Percentiles rank a stretch among this genome's conserved stretches.
Evolutionary conservation across 2,329 filamentous ascomycete genomes (phyloP).

Genomic region (Aspergillus ochraceoroseus): DNA sequence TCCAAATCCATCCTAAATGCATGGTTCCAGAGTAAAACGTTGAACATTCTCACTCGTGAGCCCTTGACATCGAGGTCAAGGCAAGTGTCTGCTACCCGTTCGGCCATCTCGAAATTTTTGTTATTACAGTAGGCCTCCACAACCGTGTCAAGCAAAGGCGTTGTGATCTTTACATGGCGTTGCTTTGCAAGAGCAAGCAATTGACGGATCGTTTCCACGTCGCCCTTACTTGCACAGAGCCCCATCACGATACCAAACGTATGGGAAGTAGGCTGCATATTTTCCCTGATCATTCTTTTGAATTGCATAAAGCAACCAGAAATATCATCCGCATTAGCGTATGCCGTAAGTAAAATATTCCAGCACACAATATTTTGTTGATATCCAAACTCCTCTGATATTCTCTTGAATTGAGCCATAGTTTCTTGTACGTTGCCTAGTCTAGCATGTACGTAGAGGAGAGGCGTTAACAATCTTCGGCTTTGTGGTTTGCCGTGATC

Average conservation of each 20-base stretch:
- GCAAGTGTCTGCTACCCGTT: constrained; percentile 55
- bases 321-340: constrained; percentile 62
- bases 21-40: constrained; percentile 66
- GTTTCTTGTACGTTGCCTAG: constrained; percentile 60
- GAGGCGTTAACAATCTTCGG: constrained; percentile 43
- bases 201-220: constrained; percentile 63
- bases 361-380: constrained; percentile 59
- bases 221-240: constrained; percentile 65
- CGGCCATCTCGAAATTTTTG: constrained; percentile 52
- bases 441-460: constrained; percentile 68
- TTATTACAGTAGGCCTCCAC: constrained; percentile 64
- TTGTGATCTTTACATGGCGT: constrained; percentile 48
- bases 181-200: constrained; percentile 60
- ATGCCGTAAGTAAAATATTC: constrained; percentile 72
- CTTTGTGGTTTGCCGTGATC: constrained; percentile 36
- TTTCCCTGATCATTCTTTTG: constrained; percentile 51
- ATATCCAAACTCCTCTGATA: constrained; percentile 53
- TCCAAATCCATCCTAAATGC: constrained; percentile 58
- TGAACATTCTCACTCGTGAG: constrained; percentile 66
- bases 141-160: constrained; percentile 59
- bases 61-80: constrained; percentile 50
- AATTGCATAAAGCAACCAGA: constrained; percentile 63
- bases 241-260: constrained; percentile 71
- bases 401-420: constrained; percentile 57
- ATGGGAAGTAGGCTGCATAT: constrained; percentile 54